Evolutionary conservation across 495 filamentous ascomycete species (phyloP).

Genomic region (Pyrenula massariospora): DNA sequence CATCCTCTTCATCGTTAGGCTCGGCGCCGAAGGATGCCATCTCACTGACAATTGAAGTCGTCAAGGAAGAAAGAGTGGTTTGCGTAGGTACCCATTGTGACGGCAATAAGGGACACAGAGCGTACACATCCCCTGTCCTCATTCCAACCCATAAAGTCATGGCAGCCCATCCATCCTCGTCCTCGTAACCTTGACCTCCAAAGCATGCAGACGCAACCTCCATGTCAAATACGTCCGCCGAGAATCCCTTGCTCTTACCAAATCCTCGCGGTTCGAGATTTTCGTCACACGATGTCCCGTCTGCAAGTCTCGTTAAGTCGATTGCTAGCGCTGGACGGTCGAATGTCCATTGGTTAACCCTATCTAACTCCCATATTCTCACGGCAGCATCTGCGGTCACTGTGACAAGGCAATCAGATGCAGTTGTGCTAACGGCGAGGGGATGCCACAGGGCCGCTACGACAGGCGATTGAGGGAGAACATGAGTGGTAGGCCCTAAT

Average conservation of each 20-base stretch:
- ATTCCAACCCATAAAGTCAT: slow-evolving; percentile 93
- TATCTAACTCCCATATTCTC: slow-evolving; percentile 75
- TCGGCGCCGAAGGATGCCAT: slow-evolving; percentile 48
- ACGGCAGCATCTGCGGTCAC: slow-evolving; percentile 77
- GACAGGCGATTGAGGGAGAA: slow-evolving; percentile 66
- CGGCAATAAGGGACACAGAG: slow-evolving; percentile 78
- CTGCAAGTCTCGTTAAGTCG: slow-evolving; percentile 70
- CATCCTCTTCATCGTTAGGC: slow-evolving; percentile 37
- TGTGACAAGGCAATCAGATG: slow-evolving; percentile 58
- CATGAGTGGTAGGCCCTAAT: slow-evolving; percentile 78
- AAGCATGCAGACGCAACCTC: slow-evolving; percentile 79
- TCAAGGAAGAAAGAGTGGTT: slow-evolving; percentile 63
- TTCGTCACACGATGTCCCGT: slow-evolving; percentile 63
- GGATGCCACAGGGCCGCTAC: slow-evolving; percentile 81
- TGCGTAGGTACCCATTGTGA: slow-evolving; percentile 70
- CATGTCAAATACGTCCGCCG: slow-evolving; percentile 75
- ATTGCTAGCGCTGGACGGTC: slow-evolving; percentile 68
- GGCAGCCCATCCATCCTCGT: slow-evolving; percentile 70
- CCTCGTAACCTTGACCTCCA: slow-evolving; percentile 47
- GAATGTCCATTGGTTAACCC: slow-evolving; percentile 70
- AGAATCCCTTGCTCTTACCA: slow-evolving; percentile 66
- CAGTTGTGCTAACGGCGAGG: slow-evolving; percentile 53
- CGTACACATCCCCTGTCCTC: slow-evolving; percentile 78
- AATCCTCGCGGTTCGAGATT: slow-evolving; percentile 61
- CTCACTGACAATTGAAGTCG: slow-evolving; percentile 59